Evolutionary conservation across 2,329 filamentous ascomycete species (phyloP).

Genomic region (Phyllachora maydis): DNA sequence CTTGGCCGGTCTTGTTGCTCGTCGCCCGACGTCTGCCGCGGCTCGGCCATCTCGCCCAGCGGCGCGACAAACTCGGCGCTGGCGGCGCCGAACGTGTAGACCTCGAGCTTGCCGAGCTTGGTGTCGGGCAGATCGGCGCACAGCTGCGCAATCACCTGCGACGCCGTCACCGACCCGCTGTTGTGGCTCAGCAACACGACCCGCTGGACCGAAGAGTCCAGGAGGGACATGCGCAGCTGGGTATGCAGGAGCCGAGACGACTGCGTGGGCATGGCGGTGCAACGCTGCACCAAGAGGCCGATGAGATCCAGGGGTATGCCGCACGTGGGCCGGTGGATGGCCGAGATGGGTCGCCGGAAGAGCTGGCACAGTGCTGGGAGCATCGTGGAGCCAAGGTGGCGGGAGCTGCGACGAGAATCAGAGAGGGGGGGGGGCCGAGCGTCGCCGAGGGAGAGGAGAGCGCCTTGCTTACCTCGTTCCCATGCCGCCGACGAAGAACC

Average conservation of each 20-base stretch:
- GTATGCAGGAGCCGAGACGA: conserved; percentile 13
- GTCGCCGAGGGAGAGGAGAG: no score
- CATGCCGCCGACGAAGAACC: conserved; percentile 14
- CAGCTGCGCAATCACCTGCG: conserved; percentile 15
- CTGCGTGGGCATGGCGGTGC: conserved; percentile 9
- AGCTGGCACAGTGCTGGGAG: conserved; percentile 14
- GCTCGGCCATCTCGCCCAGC: conserved; percentile 6
- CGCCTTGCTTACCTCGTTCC: conserved; percentile 10
- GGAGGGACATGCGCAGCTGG: conserved; percentile 14
- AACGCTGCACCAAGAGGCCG: conserved; percentile 12
- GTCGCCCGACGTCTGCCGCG: conserved; percentile 5
- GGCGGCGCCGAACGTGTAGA: conserved; percentile 21
- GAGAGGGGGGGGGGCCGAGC: no score
- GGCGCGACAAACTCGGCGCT: conserved; percentile 16
- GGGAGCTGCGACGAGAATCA: conserved; percentile 11
- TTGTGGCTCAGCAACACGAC: conserved; percentile 19
- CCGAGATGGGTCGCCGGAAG: conserved; percentile 20
- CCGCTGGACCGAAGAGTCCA: conserved; percentile 11
- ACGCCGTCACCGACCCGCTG: conserved; percentile 14
- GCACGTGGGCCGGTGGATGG: conserved; percentile 25
- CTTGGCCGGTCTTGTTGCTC: no score
- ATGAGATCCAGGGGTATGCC: conserved; percentile 32
- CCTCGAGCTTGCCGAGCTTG: conserved; percentile 16
- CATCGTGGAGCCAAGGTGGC: conserved; percentile 9
- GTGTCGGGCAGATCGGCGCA: conserved; percentile 15